Conservation (phyloP, 306 rosid genomes). For the Pterocarpus santalinus region DNA sequence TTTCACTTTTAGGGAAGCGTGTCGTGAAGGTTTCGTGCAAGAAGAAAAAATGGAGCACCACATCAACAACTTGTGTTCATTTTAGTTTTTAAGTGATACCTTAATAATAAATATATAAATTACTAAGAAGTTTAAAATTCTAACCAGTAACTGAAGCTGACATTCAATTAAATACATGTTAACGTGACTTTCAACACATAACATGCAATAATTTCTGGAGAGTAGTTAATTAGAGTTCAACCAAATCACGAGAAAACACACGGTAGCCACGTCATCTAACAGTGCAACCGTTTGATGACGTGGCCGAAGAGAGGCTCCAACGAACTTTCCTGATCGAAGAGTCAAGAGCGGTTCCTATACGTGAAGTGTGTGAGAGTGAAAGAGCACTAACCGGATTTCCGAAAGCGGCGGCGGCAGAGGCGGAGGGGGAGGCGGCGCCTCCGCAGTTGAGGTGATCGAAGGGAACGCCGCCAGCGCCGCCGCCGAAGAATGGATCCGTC, state of each 20-base stretch:
- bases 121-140: too few species aligned
- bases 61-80: too few species aligned
- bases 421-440: constrained; percentile 23
- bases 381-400: constrained; percentile 64
- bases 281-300: neutral
- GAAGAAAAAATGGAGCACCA: too few species aligned
- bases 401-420: constrained; percentile 37
- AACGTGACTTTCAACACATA: too few species aligned
- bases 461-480: neutral
- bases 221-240: neutral
- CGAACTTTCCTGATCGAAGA: neutral
- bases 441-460: constrained; percentile 45
- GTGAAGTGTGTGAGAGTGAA: constrained; percentile 47
- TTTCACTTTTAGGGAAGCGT: too few species aligned
- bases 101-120: too few species aligned
- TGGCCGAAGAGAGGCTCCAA: neutral
- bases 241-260: neutral
- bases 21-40: too few species aligned
- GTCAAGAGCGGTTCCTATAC: constrained; percentile 5
- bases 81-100: too few species aligned
- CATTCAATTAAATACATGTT: too few species aligned
- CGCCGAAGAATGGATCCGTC: constrained; percentile 43
- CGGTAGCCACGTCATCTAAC: neutral
- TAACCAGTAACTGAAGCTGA: too few species aligned
- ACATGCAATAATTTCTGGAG: neutral